Conservation (phyloP, 306 rosid species). For the Delonix regia region DNA sequence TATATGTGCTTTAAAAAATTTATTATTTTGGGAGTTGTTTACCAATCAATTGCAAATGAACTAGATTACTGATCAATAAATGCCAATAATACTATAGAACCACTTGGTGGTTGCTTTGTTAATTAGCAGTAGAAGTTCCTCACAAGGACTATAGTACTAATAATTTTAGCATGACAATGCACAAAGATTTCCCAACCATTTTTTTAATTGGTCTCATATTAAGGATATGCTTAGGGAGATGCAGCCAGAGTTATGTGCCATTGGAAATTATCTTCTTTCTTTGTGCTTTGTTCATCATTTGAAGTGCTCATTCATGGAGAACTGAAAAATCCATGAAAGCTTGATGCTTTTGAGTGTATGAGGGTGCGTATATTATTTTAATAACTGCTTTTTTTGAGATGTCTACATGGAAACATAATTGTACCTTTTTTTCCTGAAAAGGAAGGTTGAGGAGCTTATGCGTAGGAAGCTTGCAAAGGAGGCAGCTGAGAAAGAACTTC, state of each 20-base stretch:
- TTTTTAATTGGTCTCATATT: slow-evolving; percentile 5
- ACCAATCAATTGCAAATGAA: slow-evolving; percentile 21
- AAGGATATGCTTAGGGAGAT: not conserved
- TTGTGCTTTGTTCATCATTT: slow-evolving; percentile 27
- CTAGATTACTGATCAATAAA: slow-evolving; percentile 19
- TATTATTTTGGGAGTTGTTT: slow-evolving; percentile 11
- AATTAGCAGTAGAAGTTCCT: slow-evolving; percentile 12
- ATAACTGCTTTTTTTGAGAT: slow-evolving; percentile 15
- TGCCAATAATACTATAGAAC: not conserved
- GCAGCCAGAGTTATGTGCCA: slow-evolving; percentile 23
- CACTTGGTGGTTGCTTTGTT: slow-evolving; percentile 1
- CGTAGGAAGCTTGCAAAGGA: slow-evolving; percentile 77
- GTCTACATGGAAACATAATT: slow-evolving; percentile 20
- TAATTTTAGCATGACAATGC: not conserved
- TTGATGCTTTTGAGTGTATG: slow-evolving; percentile 14
- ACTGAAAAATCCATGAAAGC: slow-evolving; percentile 16
- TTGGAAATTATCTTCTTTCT: slow-evolving; percentile 17
- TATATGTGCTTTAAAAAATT: slow-evolving; percentile 22
- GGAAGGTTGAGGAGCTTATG: slow-evolving; percentile 86
- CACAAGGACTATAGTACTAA: slow-evolving; percentile 18
- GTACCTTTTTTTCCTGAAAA: slow-evolving; percentile 14
- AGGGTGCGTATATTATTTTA: not conserved
- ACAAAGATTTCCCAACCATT: slow-evolving; percentile 4
- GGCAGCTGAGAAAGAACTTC: slow-evolving; percentile 79
- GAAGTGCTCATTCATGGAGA: slow-evolving; percentile 7